Evolutionary conservation across 2,329 filamentous ascomycete genomes (phyloP), one percentile per base, ranked within the genome.

Genomic region (Dactylellina parvicollis): DNA sequence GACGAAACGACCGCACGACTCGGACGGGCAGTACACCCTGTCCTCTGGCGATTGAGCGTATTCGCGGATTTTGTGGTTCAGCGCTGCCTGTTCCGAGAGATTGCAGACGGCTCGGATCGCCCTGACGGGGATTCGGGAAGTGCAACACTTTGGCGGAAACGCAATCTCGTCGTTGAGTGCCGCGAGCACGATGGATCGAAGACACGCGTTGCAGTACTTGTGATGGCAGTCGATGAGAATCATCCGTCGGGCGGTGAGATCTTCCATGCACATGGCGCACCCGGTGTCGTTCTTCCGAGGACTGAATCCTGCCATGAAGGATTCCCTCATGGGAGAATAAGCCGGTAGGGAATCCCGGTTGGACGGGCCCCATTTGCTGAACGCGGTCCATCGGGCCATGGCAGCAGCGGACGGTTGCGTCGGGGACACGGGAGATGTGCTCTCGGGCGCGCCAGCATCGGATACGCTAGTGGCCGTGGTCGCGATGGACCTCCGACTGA

Each of bases 261-360:
- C 67, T 59, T 72, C 67, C 59, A 65, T 72, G 34, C 67, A 72
- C 67, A 72, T 72, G 26, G 67, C 50, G n/a, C 67, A 72, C 30
- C 52, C 40, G 20, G 9, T 59, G 0, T 72, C 67, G 42, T 72
- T 72, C 28, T 72, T 72, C 22, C 59, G 38, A 16, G 57, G 36
- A 26, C 40, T 71, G 5, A 64, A 9, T 4, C 28, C 47, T 5
- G 38, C 47, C 26, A 65, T 30, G 60, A 72, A 72, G n/a, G 67
- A 72, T 16, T 72, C 67, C 26, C 67, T 64, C 67, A 72, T 72
- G 16, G 67, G 67, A 1, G 67, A 72, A 36, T 72, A 72, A 1
- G 67, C 67, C n/a, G 67, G 67, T 10, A 72, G 40, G 7, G 67
- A 72, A 20, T 72, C 67, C 18, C 54, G 59, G 34, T 65, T 72